Percentiles rank a stretch among this genome's conserved stretches.
Conservation (phyloP, 2,329 filamentous ascomycete genomes). For the Colletotrichum destructivum region DNA sequence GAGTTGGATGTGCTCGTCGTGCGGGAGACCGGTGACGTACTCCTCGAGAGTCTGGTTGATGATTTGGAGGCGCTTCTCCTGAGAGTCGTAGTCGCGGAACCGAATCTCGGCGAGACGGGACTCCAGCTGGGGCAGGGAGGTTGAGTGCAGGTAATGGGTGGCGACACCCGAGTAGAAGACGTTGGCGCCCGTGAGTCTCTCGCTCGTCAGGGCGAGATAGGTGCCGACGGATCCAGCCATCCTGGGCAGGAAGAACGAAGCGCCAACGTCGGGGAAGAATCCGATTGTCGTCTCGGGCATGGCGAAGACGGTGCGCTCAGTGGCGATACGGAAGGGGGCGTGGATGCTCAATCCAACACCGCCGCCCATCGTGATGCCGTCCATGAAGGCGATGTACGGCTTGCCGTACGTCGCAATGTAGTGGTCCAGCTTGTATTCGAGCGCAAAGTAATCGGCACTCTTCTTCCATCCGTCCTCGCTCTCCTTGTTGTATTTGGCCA, state of each 20-base stretch:
- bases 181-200: slow-evolving; percentile 85
- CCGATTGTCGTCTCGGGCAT: slow-evolving; percentile 99
- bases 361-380: slow-evolving; percentile 98
- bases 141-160: slow-evolving; percentile 96
- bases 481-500: slow-evolving; percentile 81
- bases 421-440: slow-evolving; percentile 97
- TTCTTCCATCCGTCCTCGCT: slow-evolving; percentile 79
- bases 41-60: slow-evolving; percentile 94
- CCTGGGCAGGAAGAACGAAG: slow-evolving; percentile 93
- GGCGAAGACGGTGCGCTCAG: slow-evolving; percentile 94
- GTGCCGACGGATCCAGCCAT: slow-evolving; percentile 90
- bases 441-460: slow-evolving; percentile 88
- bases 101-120: slow-evolving; percentile 88
- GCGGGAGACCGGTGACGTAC: slow-evolving; percentile 87
- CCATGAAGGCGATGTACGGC: slow-evolving; percentile 96
- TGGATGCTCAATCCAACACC: slow-evolving; percentile 95
- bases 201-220: slow-evolving; percentile 93
- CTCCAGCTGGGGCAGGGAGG: slow-evolving; percentile 85
- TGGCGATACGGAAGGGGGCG: slow-evolving; percentile 96
- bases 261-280: slow-evolving; percentile 98
- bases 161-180: slow-evolving; percentile 93
- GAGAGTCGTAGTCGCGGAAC: slow-evolving; percentile 83
- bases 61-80: slow-evolving; percentile 75
- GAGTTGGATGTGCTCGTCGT: slow-evolving; percentile 77
- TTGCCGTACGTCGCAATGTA: slow-evolving; percentile 94